Percentiles rank a stretch among this genome's conserved stretches.
These are phyloP conservation scores for Austroboletus rostrupii DNA, from an alignment of 1,284 basidiomycete genomes.

Conservation along the genomic window DNA sequence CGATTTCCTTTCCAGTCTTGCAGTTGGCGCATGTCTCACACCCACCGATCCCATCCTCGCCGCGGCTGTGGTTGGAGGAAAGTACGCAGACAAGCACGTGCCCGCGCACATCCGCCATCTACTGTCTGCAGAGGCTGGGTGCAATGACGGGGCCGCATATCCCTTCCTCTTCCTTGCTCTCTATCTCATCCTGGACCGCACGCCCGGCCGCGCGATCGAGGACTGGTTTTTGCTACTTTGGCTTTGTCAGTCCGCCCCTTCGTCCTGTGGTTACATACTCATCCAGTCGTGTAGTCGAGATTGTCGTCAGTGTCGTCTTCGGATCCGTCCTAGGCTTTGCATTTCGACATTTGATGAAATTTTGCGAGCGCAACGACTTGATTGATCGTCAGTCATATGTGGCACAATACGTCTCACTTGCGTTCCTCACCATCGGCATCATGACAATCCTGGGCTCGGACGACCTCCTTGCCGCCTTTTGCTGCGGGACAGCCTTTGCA, in stretches of 20 bases:
- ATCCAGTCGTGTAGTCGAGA: conserved; percentile 57
- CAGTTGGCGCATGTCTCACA: conserved; percentile 90
- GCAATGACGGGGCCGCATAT: conserved; percentile 94
- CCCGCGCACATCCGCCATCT: conserved; percentile 91
- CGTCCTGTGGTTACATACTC: conserved; percentile 2
- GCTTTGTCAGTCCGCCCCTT: conserved; percentile 58
- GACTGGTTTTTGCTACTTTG: conserved; percentile 85
- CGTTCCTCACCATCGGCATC: conserved; percentile 79
- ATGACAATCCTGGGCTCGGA: conserved; percentile 88
- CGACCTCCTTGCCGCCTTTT: conserved; percentile 91
- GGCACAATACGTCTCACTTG: conserved; percentile 75
- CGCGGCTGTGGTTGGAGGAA: conserved; percentile 90
- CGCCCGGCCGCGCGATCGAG: conserved; percentile 62
- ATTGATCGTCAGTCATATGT: conserved; percentile 94
- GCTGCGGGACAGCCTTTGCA: conserved; percentile 93
- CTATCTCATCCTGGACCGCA: conserved; percentile 75
- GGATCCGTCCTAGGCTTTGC: conserved; percentile 77
- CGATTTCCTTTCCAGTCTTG: conserved; percentile 82
- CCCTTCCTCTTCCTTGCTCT: conserved; percentile 94
- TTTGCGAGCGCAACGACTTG: conserved; percentile 83
- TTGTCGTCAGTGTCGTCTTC: conserved; percentile 76
- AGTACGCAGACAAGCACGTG: conserved; percentile 98
- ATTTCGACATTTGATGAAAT: conserved; percentile 94
- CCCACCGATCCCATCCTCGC: conserved; percentile 95
- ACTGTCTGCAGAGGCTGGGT: conserved; percentile 88